Evolutionary conservation across 768 basidiomycete genomes (phyloP), one percentile per base, ranked within the genome.

Genomic region (Agrocybe praecox): DNA sequence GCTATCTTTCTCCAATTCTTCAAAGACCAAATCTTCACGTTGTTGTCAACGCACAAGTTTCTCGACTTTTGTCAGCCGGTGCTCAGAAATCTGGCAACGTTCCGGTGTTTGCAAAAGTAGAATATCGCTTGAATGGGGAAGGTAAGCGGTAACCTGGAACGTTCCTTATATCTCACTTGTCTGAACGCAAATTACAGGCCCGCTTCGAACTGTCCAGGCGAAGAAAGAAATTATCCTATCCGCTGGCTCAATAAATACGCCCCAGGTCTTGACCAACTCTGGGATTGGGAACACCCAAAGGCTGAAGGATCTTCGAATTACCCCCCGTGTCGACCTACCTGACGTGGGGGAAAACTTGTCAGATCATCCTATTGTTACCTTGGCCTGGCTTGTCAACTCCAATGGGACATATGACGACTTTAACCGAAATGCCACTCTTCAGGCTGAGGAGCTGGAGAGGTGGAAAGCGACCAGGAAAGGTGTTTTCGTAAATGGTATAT

Each of bases 171-270:
- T 26, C 4, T 33, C 40, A n/a, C n/a, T n/a, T n/a, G n/a, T n/a
- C n/a, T n/a, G n/a, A n/a, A n/a, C n/a, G n/a, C n/a, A n/a, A n/a
- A n/a, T n/a, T 24, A 17, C 24, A 65, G 66, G 54, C 12, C 45
- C 55, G 17, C 44, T 52, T 6, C 29, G 33, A 44, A 50, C 54
- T 2, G 42, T 71, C 12, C 65, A 54, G 1, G 74, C 73, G 0
- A 50, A 15, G 1, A 73, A 73, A 33, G 75, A 77, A 50, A 57
- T 76, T 18, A 67, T 76, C 34, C 64, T 77, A 6, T 74, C 74
- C 6, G 72, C 74, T 11, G 76, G 77, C 1, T 58, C 70, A 10
- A 63, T 76, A 34, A 68, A 66, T 17, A 77, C 74, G 0, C 74
- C 76, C 1, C 65, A 62, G 17, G 66, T 77, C 17, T 62, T 76